phyloP scores from a whole-genome alignment of 2,329 filamentous ascomycete species.

The Diplodia corticola region DNA sequence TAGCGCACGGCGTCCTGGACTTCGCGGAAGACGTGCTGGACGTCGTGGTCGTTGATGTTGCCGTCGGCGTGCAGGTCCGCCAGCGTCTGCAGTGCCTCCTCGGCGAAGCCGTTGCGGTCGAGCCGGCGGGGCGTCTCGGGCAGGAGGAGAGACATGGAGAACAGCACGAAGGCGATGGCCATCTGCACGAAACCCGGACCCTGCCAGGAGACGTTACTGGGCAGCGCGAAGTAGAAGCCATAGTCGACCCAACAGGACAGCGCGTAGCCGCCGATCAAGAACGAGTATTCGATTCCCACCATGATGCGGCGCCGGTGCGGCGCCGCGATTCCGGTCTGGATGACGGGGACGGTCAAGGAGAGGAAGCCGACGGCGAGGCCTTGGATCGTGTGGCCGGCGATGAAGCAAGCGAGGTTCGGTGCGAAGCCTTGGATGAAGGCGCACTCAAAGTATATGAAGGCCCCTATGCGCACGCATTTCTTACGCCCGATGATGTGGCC shows the following conservation, averaged over 20 bases:
- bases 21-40: constrained; percentile 41
- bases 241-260: constrained; percentile 45
- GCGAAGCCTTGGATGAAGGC: constrained; percentile 43
- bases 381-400: constrained; percentile 39
- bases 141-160: constrained; percentile 40
- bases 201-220: constrained; percentile 37
- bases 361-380: constrained; percentile 40
- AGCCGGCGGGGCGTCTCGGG: constrained; percentile 46
- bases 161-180: constrained; percentile 35
- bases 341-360: constrained; percentile 40
- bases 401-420: constrained; percentile 37
- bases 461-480: constrained; percentile 40
- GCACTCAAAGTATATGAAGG: constrained; percentile 41
- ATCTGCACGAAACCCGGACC: constrained; percentile 38
- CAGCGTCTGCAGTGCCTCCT: constrained; percentile 44
- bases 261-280: constrained; percentile 43
- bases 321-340: constrained; percentile 42
- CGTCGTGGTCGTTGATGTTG: constrained; percentile 37
- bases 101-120: constrained; percentile 43
- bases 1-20: constrained; percentile 44
- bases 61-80: constrained; percentile 44
- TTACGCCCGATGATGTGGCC: constrained; percentile 42
- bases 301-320: constrained; percentile 41
- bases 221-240: constrained; percentile 40
- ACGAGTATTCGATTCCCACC: constrained; percentile 45